A percentile compares a stretch with the other conserved stretches of the same genome.
Conservation (phyloP, 192 early-diverging fungal species). For the Geranomyces variabilis region DNA sequence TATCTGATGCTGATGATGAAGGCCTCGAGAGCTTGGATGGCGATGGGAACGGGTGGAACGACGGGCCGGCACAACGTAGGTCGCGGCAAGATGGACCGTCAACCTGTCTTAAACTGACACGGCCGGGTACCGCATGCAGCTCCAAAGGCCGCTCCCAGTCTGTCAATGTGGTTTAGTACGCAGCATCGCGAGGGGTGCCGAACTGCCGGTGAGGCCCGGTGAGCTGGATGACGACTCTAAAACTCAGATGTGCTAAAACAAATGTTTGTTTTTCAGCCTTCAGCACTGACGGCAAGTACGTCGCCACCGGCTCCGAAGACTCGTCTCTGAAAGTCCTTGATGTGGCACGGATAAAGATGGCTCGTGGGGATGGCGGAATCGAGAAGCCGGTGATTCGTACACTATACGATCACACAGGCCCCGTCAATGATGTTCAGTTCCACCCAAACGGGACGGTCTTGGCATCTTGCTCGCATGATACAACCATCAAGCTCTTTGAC, state of each 20-base stretch:
- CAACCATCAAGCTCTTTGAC: conserved; percentile 88
- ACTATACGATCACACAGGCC: conserved; percentile 81
- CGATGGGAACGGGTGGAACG: conserved; percentile 15
- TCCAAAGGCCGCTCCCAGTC: conserved; percentile 54
- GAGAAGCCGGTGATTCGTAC: conserved; percentile 89
- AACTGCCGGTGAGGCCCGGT: conserved; percentile 67
- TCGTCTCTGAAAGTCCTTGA: conserved; percentile 90
- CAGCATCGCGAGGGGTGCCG: conserved; percentile 76
- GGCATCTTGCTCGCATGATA: conserved; percentile 84
- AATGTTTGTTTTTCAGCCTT: conserved; percentile 48
- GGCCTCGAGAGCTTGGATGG: conserved; percentile 5
- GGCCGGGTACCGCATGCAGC: too few relatives aligned
- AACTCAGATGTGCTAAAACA: neutral
- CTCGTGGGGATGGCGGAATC: conserved; percentile 61
- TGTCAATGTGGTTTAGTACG: conserved; percentile 71
- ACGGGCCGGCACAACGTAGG: conserved; percentile 13
- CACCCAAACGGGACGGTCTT: conserved; percentile 92
- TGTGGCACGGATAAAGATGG: conserved; percentile 72
- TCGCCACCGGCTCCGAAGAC: conserved; percentile 89
- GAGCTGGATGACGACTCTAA: neutral
- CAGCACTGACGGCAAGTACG: conserved; percentile 68
- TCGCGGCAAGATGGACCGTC: neutral
- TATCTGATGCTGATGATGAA: conserved; percentile 43
- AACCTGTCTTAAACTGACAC: neutral
- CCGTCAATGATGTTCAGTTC: conserved; percentile 84